Evolutionary conservation across 257 asterid species (phyloP), one percentile per base, ranked within the genome.

Genomic region (Henckelia pumila): DNA sequence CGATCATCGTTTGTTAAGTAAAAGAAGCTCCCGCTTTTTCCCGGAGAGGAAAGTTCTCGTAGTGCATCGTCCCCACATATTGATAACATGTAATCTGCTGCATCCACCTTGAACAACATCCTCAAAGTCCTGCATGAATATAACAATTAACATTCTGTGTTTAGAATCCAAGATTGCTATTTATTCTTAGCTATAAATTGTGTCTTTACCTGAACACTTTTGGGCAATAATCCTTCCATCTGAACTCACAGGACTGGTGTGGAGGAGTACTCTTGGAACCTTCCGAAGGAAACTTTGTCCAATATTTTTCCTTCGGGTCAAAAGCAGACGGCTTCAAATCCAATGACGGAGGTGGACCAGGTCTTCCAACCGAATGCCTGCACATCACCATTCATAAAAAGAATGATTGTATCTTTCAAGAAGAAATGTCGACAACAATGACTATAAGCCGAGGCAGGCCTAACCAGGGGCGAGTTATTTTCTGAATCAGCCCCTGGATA

Each of bases 141-240:
- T 49, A 21, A 2, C 26, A 11, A 22, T 61, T 49, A 21, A 2
- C 26, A 11, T 30, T 20, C 30, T 56, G 21, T 55, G 58, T 57
- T 33, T 55, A 11, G 49, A 60, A 52, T 44, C 30, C 63, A 29
- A 71, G 29, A 50, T 35, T 5, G 21, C 24, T 14, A 23, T 11
- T 23, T 14, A 23, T 11, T 23, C 26, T 25, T 4, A 10, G 2
- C 8, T 59, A 44, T 40, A 17, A 22, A 52, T 13, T 23, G 56
- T 47, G 61, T 59, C 4, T 73, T 66, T 49, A 88, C 99, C 99
- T 82, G 79, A 93, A 93, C 26, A 90, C 99, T 83, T 90, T 90
- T 14, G 99, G 99, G 68, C 99, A 90, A 68, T 93, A 93, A 44
- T 90, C 99, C 74, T 93, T 93, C 99, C 99, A 93, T 74, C 82